These are phyloP conservation scores for Ophiocytium majus DNA, from an alignment of 352 stramenopile species.

Conservation along the genomic window DNA sequence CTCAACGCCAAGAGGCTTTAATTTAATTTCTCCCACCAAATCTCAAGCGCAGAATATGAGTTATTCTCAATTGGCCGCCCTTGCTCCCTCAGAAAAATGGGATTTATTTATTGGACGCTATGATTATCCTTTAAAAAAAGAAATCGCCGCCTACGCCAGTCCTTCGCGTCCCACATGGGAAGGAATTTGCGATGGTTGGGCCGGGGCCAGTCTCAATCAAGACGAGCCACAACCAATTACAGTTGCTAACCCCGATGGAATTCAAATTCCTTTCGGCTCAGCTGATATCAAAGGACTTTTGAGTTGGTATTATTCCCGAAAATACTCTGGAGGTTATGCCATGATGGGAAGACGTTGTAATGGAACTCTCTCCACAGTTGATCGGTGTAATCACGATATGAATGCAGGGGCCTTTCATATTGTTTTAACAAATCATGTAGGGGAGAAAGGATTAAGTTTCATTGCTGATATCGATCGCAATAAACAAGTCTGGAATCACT, in stretches of 20 bases:
- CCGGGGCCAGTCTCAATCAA: not conserved
- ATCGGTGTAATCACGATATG: conserved; percentile 4
- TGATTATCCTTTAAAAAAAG: conserved; percentile 17
- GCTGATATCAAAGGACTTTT: conserved; percentile 13
- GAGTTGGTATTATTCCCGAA: not conserved
- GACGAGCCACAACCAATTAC: conserved; percentile 10
- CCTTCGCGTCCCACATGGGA: conserved; percentile 6
- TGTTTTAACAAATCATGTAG: not conserved
- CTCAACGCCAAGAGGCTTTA: not conserved
- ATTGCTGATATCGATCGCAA: conserved; percentile 16
- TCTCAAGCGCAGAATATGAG: not conserved
- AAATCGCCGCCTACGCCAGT: conserved; percentile 7
- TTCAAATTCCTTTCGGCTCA: conserved; percentile 7
- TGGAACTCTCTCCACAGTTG: not conserved
- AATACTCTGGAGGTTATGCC: not conserved
- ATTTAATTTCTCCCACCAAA: not conserved
- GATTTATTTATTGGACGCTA: conserved; percentile 2
- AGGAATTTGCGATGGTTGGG: conserved; percentile 6
- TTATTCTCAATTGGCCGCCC: not conserved
- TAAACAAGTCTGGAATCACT: conserved; percentile 3
- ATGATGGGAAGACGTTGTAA: conserved; percentile 12
- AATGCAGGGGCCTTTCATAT: conserved; percentile 10
- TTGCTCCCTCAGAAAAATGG: conserved; percentile 12
- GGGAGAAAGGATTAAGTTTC: not conserved
- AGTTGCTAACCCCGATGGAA: conserved; percentile 7